Conservation (phyloP, 208 protist genomes). For the Perkinsela sp. region DNA sequence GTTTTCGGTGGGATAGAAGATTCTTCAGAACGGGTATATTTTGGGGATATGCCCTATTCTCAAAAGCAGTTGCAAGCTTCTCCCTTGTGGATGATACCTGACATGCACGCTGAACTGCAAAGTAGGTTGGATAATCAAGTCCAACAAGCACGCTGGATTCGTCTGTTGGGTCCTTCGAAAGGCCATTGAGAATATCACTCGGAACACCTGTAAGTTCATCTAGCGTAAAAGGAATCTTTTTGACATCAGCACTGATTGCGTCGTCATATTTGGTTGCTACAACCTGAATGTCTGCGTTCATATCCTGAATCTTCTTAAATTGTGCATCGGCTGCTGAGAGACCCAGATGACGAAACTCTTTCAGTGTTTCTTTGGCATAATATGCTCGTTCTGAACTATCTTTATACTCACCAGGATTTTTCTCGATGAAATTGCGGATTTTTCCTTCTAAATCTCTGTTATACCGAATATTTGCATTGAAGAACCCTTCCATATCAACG, state of each 20-base stretch:
- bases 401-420: constrained; percentile 13
- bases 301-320: constrained; percentile 18
- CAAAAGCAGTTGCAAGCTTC: constrained; percentile 16
- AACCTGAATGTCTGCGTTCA: constrained; percentile 27
- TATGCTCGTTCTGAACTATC: constrained; percentile 18
- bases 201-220: constrained; percentile 28
- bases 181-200: constrained; percentile 10
- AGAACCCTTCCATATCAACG: constrained; percentile 14
- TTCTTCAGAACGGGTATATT: constrained; percentile 22
- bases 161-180: constrained; percentile 10
- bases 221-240: constrained; percentile 11
- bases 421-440: constrained; percentile 1
- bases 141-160: constrained; percentile 16
- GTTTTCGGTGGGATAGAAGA: constrained; percentile 27
- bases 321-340: constrained; percentile 24
- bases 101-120: constrained; percentile 46
- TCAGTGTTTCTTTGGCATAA: constrained; percentile 27
- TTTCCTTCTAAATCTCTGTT: background rate
- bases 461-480: background rate
- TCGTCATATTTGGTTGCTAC: constrained; percentile 27
- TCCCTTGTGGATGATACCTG: constrained; percentile 28
- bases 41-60: constrained; percentile 29
- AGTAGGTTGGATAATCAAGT: constrained; percentile 57
- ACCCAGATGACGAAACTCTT: constrained; percentile 19
- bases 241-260: constrained; percentile 45